A percentile compares a stretch with the other conserved stretches of the same genome.
These are phyloP conservation scores for Leishmania braziliensis DNA, from an alignment of 208 protist species.

Conservation along the genomic window DNA sequence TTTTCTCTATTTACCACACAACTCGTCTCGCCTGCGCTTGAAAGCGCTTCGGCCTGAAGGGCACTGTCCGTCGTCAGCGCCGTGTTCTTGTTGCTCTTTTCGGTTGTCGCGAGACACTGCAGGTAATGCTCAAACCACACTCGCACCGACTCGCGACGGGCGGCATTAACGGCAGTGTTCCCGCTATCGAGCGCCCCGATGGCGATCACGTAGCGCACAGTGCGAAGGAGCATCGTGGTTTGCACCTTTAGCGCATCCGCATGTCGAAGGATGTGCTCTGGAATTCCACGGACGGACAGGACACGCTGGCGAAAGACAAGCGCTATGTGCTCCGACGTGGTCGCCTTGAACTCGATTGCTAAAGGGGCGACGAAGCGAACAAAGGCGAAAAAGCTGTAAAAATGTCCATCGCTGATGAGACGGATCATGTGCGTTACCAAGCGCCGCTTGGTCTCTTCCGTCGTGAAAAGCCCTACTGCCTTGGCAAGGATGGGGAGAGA, in stretches of 20 bases:
- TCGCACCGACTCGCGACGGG: conserved; percentile 11
- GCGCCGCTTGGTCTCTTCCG: not conserved
- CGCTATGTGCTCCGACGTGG: conserved; percentile 28
- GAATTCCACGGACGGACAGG: conserved; percentile 20
- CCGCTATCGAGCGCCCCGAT: not conserved
- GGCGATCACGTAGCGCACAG: conserved; percentile 24
- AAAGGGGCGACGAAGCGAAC: conserved; percentile 37
- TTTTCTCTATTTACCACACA: not conserved
- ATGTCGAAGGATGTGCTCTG: not conserved
- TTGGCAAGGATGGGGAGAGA: not conserved
- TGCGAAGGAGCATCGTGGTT: conserved; percentile 16
- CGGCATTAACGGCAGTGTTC: not conserved
- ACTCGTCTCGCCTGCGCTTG: not conserved
- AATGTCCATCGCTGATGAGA: not conserved
- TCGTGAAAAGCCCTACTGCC: not conserved
- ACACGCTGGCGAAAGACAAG: conserved; percentile 45
- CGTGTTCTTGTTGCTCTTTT: not conserved
- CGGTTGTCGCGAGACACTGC: not conserved
- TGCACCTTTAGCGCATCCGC: conserved; percentile 11
- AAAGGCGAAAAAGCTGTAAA: conserved; percentile 36
- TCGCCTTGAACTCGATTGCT: conserved; percentile 28
- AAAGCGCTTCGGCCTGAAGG: not conserved
- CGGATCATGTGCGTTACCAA: conserved; percentile 4
- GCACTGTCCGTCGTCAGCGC: not conserved
- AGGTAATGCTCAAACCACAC: conserved; percentile 32